Evolutionary conservation across 2,329 filamentous ascomycete species (phyloP).

Genomic region (Verticillium nubilum): DNA sequence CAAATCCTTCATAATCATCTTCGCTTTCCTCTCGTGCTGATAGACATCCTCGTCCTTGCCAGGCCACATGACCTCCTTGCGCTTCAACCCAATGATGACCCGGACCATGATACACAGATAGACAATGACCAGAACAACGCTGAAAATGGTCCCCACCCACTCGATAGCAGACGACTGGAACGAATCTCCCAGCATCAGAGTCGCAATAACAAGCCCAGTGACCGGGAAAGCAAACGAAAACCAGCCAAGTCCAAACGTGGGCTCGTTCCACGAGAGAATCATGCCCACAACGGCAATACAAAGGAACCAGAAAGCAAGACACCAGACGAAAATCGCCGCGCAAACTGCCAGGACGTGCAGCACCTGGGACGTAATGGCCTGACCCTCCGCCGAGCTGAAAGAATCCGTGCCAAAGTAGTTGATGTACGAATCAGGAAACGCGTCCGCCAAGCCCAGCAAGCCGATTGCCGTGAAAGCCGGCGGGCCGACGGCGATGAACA

Average conservation of each 20-base stretch:
- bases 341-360: slow-evolving; percentile 11
- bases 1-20: background rate
- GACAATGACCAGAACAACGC: background rate
- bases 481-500: slow-evolving; percentile 61
- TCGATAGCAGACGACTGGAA: background rate
- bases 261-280: background rate
- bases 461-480: slow-evolving; percentile 39
- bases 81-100: background rate
- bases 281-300: slow-evolving; percentile 21
- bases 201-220: background rate
- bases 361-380: background rate
- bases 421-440: background rate
- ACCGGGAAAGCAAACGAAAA: background rate
- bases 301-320: slow-evolving; percentile 40
- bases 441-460: slow-evolving; percentile 20
- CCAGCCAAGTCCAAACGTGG: background rate
- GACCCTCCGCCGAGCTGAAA: background rate
- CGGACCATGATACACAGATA: background rate
- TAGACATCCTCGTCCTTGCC: background rate
- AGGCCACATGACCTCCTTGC: background rate
- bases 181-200: background rate
- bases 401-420: background rate
- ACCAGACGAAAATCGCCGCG: slow-evolving; percentile 22
- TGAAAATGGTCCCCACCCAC: background rate
- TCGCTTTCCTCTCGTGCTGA: background rate